A percentile compares a stretch with the other conserved stretches of the same genome.
Evolutionary conservation across 495 filamentous ascomycete species (phyloP).

Genomic region (Elasticomyces elasticus): DNA sequence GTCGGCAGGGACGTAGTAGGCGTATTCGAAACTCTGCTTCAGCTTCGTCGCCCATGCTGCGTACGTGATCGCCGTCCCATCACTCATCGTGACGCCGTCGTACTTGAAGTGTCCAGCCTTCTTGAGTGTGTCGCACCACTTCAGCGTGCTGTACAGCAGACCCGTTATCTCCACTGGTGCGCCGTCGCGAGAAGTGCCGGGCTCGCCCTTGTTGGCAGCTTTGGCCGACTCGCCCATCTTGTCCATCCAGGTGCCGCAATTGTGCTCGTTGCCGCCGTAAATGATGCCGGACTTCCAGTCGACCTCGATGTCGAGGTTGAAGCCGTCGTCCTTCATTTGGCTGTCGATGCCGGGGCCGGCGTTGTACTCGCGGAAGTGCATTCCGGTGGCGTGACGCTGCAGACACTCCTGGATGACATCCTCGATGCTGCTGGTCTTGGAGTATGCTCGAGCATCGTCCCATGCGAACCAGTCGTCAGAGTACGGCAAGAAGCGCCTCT

Average conservation of each 20-base stretch:
- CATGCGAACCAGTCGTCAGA: slow-evolving; percentile 85
- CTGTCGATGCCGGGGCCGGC: slow-evolving; percentile 76
- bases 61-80: slow-evolving; percentile 58
- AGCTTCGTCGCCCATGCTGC: slow-evolving; percentile 71
- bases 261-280: slow-evolving; percentile 84
- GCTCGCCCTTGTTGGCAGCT: slow-evolving; percentile 86
- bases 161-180: slow-evolving; percentile 93
- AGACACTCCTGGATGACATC: slow-evolving; percentile 90
- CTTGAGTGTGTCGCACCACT: slow-evolving; percentile 63
- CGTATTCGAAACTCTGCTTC: slow-evolving; percentile 76
- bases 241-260: slow-evolving; percentile 99
- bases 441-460: slow-evolving; percentile 78
- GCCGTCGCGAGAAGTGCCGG: slow-evolving; percentile 90
- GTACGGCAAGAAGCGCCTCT: slow-evolving; percentile 84
- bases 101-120: slow-evolving; percentile 58
- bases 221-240: slow-evolving; percentile 98
- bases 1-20: slow-evolving; percentile 72
- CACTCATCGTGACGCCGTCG: slow-evolving; percentile 54
- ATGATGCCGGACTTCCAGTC: slow-evolving; percentile 91
- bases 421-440: slow-evolving; percentile 62
- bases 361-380: slow-evolving; percentile 90
- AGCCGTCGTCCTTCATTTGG: slow-evolving; percentile 89
- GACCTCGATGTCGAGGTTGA: slow-evolving; percentile 78
- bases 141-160: slow-evolving; percentile 76
- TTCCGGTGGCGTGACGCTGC: slow-evolving; percentile 77